Base-by-base conservation (phyloP, 202 grass and related monocot species). In the Hordeum pubiflorum region DNA sequence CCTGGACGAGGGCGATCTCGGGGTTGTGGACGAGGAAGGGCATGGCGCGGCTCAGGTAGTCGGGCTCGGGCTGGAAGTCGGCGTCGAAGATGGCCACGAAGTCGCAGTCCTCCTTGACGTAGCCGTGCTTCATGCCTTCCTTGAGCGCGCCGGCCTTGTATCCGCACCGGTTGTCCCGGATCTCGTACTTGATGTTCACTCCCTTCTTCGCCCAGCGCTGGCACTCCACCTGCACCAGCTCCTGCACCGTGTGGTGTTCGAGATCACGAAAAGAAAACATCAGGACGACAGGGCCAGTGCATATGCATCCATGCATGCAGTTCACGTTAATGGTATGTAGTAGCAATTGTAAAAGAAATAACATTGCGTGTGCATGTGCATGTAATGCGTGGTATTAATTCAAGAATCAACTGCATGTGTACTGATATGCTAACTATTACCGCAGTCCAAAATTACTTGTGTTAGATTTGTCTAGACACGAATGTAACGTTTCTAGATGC, bases 111-210 rank as follows among this genome's bases (percentile, higher is more conserved):
- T 81, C 83, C 2, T 72, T 83, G 73, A 85, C 94, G 59, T 97
- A 97, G 76, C 48, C 74, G 82, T 82, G 89, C 87, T 92, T 91
- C 94, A 97, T 94, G 21, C 94, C 94, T 15, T 92, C 94, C 39
- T 88, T 81, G 12, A 97, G 83, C 6, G 94, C 94, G 10, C 94
- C 94, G 10, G 94, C 94, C 77, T 97, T 97, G 89, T 94, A 97
- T 24, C 94, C 94, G 0, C 77, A 82, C 29, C 94, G 67, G 83
- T 85, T 90, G 54, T 87, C 89, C 27, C 94, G 65, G 72, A 92
- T 87, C 94, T 94, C 94, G 81, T 97, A 94, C 86, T 85, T 86
- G 5, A 97, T 85, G 75, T 92, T 82, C 64, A 94, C 89, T 9
- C 94, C 94, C 66, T 97, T 97, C 78, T 86, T 84, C 79, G 86